These are phyloP conservation scores for Backusella circina DNA, from an alignment of 192 early-diverging fungal species.

Conservation along the genomic window DNA sequence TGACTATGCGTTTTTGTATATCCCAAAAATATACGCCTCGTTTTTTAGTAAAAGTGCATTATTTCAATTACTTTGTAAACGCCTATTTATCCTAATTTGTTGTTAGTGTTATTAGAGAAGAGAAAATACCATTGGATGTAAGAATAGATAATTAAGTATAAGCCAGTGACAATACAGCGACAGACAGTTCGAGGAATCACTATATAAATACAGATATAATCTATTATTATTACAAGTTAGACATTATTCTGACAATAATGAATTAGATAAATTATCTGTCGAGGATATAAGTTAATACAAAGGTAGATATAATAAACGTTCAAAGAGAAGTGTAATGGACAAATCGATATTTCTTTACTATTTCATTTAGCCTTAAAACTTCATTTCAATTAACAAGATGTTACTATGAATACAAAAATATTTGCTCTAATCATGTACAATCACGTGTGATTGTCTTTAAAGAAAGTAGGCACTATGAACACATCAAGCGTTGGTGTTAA, in stretches of 20 bases:
- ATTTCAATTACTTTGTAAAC: background rate
- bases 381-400: background rate
- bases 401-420: background rate
- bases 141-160: background rate
- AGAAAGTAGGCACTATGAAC: background rate
- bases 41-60: background rate
- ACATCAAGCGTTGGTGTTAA: background rate
- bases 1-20: background rate
- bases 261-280: background rate
- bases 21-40: background rate
- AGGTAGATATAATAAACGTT: background rate
- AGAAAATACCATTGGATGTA: background rate
- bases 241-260: background rate
- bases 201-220: background rate
- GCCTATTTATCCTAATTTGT: background rate
- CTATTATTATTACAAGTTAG: background rate
- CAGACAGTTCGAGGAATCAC: background rate
- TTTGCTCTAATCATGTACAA: background rate
- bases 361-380: background rate
- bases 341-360: background rate
- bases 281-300: background rate
- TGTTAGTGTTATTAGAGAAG: background rate
- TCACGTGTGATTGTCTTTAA: background rate
- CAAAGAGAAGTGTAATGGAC: background rate
- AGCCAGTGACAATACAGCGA: background rate